phyloP scores from a whole-genome alignment of 129 eudicot species.

The carrot (Daucus carota) region DH1_v3.0 NC_030382.2:30312001-30312500 shows the following conservation, averaged over 20 bases:
- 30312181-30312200: slow-evolving; percentile 59
- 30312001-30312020: slow-evolving; percentile 63
- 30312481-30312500: slow-evolving; percentile 66
- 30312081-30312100: slow-evolving; percentile 67
- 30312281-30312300: slow-evolving; percentile 70
- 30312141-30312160: slow-evolving; percentile 39
- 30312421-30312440: slow-evolving; percentile 81
- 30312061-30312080: slow-evolving; percentile 23
- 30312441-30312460: slow-evolving; percentile 20
- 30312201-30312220: slow-evolving; percentile 35
- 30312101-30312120: slow-evolving; percentile 62
- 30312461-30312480: slow-evolving; percentile 48
- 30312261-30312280: slow-evolving; percentile 82
- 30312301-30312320: slow-evolving; percentile 90
- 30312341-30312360: slow-evolving; percentile 37
- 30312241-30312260: slow-evolving; percentile 69
- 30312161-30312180: slow-evolving; percentile 24
- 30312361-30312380: slow-evolving; percentile 46
- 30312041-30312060: slow-evolving; percentile 14
- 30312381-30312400: slow-evolving; percentile 54
- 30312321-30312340: slow-evolving; percentile 72
- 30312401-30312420: slow-evolving; percentile 74
- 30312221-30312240: slow-evolving; percentile 86
- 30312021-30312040: slow-evolving; percentile 38
- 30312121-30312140: slow-evolving; percentile 86